A percentile compares a stretch with the other conserved stretches of the same genome.
Conservation (phyloP, 371 early-diverging fungal species). For the Lichtheimia hyalospora region DNA sequence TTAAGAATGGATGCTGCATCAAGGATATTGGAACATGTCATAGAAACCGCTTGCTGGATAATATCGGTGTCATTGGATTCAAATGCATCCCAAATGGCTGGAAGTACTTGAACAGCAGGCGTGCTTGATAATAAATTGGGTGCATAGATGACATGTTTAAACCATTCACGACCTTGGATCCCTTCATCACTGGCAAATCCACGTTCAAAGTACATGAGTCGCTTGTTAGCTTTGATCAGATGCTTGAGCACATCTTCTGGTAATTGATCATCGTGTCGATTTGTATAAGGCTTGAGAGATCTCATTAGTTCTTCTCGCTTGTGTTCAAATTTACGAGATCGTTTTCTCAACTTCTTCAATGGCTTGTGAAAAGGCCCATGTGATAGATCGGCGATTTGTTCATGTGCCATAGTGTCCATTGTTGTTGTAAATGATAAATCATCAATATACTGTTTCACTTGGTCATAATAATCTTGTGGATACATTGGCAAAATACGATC, state of each 20-base stretch:
- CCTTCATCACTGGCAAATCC: constrained; percentile 56
- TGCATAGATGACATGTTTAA: constrained; percentile 59
- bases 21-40: constrained; percentile 15
- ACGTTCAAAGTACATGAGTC: constrained; percentile 48
- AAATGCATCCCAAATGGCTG: constrained; percentile 50
- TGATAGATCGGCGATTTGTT: not conserved
- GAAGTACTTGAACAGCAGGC: constrained; percentile 50
- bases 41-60: constrained; percentile 24
- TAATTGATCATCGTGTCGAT: constrained; percentile 7
- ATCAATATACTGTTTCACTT: constrained; percentile 15
- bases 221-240: constrained; percentile 34
- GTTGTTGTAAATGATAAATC: not conserved
- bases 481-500: constrained; percentile 37
- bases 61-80: constrained; percentile 26
- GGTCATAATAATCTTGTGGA: constrained; percentile 34
- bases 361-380: not conserved
- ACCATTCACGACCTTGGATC: constrained; percentile 58
- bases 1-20: not conserved
- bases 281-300: not conserved
- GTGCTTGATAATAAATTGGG: constrained; percentile 56
- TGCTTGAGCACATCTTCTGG: constrained; percentile 22
- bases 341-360: constrained; percentile 4
- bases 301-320: not conserved
- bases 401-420: not conserved
- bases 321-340: constrained; percentile 8